These are phyloP conservation scores for Microsporum canis DNA, from an alignment of 2,329 filamentous ascomycete genomes.

Conservation along the genomic window DNA sequence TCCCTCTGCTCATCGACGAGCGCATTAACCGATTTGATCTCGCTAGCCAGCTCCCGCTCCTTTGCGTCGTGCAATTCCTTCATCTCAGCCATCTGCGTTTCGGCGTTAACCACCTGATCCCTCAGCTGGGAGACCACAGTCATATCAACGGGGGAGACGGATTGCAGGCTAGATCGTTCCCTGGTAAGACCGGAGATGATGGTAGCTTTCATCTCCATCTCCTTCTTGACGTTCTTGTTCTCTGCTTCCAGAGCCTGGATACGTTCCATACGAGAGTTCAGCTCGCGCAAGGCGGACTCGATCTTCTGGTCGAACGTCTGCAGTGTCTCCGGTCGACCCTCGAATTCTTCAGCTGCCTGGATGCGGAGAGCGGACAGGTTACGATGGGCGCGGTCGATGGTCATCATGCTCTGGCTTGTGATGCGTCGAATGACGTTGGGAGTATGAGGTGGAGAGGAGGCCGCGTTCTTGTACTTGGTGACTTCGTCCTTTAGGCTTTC, in stretches of 20 bases:
- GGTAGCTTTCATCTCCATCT: slow-evolving; percentile 93
- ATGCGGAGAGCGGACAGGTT: slow-evolving; percentile 83
- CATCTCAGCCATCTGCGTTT: slow-evolving; percentile 64
- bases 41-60: slow-evolving; percentile 61
- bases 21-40: slow-evolving; percentile 58
- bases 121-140: slow-evolving; percentile 77
- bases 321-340: slow-evolving; percentile 67
- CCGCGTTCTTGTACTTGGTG: slow-evolving; percentile 55
- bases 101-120: slow-evolving; percentile 77
- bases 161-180: slow-evolving; percentile 80
- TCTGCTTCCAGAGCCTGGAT: slow-evolving; percentile 84
- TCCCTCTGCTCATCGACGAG: slow-evolving; percentile 34
- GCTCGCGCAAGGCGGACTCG: slow-evolving; percentile 82
- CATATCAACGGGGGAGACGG: slow-evolving; percentile 72
- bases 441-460: slow-evolving; percentile 48
- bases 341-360: slow-evolving; percentile 77
- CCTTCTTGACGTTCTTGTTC: slow-evolving; percentile 70
- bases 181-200: slow-evolving; percentile 90
- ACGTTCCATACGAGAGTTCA: slow-evolving; percentile 74
- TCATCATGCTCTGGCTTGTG: slow-evolving; percentile 73
- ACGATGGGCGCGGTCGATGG: slow-evolving; percentile 77
- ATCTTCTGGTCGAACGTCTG: slow-evolving; percentile 89
- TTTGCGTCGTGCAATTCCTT: slow-evolving; percentile 60
- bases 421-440: slow-evolving; percentile 78
- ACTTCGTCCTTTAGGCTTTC: slow-evolving; percentile 85